These are phyloP conservation scores for Rhododendron ovatum DNA, from an alignment of 148 eudicot species.

Conservation along the genomic window DNA sequence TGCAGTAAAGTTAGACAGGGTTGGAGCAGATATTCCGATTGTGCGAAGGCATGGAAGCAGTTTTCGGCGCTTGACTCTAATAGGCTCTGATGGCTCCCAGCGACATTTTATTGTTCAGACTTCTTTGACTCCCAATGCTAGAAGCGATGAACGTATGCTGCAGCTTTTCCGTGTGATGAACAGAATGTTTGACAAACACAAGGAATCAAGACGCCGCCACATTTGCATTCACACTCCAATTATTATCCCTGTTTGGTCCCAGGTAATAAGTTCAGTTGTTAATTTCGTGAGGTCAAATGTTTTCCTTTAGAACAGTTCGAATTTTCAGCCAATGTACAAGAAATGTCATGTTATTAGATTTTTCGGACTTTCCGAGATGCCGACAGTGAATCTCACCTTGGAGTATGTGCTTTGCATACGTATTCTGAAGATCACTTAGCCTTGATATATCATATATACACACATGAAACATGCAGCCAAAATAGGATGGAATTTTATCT, in stretches of 20 bases:
- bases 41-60: slow-evolving; percentile 99
- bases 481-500: background rate
- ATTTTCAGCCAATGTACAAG: background rate
- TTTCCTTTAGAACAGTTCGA: background rate
- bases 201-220: slow-evolving; percentile 96
- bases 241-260: slow-evolving; percentile 98
- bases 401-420: background rate
- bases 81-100: slow-evolving; percentile 98
- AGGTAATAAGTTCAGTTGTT: slow-evolving; percentile 41
- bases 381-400: background rate
- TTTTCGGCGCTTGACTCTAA: slow-evolving; percentile 88
- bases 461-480: background rate
- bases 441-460: background rate
- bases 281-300: background rate
- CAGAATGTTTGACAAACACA: slow-evolving; percentile 94
- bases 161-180: slow-evolving; percentile 98
- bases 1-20: slow-evolving; percentile 92
- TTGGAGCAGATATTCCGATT: slow-evolving; percentile 94
- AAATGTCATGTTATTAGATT: background rate
- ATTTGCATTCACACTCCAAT: slow-evolving; percentile 91
- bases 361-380: background rate
- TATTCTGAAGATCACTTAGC: background rate
- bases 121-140: slow-evolving; percentile 89
- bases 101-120: slow-evolving; percentile 97
- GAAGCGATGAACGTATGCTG: slow-evolving; percentile 97